Base-by-base conservation (phyloP, 2,329 filamentous ascomycete species). In the Trichoderma arundinaceum region DNA sequence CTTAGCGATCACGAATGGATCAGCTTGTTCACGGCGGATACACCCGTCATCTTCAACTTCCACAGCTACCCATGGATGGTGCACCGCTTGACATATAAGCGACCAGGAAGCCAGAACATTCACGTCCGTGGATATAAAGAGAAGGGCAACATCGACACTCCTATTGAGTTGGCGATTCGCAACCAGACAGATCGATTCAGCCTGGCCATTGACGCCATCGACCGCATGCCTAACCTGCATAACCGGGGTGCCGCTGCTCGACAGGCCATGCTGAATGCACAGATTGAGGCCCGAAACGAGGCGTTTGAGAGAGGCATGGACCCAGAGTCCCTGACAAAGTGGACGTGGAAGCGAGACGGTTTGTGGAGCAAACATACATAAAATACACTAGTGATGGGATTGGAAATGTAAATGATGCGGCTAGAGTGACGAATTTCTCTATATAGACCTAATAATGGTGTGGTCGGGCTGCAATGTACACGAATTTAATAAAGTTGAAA, bases 111-210 rank as follows among this genome's bases (percentile, higher is more conserved):
- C 75, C 75, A 82, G 52, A 88, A 91, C 76, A 77, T 93, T 68
- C 87, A 91, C 71, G 91, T 94, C n/a, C 83, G 88, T 38, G 91
- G 91, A 1, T 94, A 93, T 81, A 88, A 85, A 73, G 90, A 94
- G 81, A 93, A 94, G 83, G 91, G 91, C 53, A 94, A 93, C 75
- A 93, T 93, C 71, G 90, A 94, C 74, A 93, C 91, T 0, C 91
- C 90, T 1, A 86, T 93, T 19, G 90, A 92, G 78, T 80, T 94
- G 69, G 90, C 90, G 33, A 91, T 93, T 74, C 84, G 90, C 67
- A 94, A 94, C 78, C 83, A 89, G 72, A 91, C 90, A 0, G 91
- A 94, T 78, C 84, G 91, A 33, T 94, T 90, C 79, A 91, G 88
- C 70, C 78, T 94, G 43, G 90, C 91, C 9, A 92, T 94, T 67